These are phyloP conservation scores for Metarhizium guizhouense DNA, from an alignment of 2,329 filamentous ascomycete genomes.

Conservation along the genomic window DNA sequence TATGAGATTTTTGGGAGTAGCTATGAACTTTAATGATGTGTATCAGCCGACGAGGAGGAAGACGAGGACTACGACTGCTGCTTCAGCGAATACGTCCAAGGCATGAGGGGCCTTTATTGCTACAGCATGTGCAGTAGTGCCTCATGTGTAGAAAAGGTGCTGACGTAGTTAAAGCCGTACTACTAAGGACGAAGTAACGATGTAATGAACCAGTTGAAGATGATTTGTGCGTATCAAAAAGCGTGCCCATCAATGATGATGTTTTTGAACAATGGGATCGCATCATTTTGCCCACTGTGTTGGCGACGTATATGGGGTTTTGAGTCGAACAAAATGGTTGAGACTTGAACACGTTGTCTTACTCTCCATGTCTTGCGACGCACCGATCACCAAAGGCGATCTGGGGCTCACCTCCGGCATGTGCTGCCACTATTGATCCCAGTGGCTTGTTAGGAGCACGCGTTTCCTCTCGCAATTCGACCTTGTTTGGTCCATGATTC, in stretches of 20 bases:
- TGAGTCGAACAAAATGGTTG: too few relatives aligned
- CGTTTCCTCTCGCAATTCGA: too few relatives aligned
- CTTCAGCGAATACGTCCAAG: slow-evolving; percentile 17
- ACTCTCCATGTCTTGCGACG: too few relatives aligned
- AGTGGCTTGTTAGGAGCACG: too few relatives aligned
- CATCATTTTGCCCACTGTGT: not conserved
- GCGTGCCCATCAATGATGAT: not conserved
- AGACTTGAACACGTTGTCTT: too few relatives aligned
- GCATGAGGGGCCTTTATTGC: slow-evolving; percentile 10
- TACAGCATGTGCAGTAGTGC: too few relatives aligned
- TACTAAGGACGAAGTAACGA: not conserved
- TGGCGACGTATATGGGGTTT: too few relatives aligned
- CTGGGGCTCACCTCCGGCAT: too few relatives aligned
- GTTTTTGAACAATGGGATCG: not conserved
- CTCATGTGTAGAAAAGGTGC: too few relatives aligned
- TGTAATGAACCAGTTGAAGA: not conserved
- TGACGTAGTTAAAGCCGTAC: not conserved
- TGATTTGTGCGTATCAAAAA: not conserved
- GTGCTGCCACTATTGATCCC: too few relatives aligned
- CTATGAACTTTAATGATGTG: slow-evolving; percentile 99
- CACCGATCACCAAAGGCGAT: too few relatives aligned
- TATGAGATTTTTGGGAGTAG: slow-evolving; percentile 88
- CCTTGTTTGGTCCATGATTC: too few relatives aligned
- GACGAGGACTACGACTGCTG: slow-evolving; percentile 28
- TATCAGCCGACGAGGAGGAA: slow-evolving; percentile 70